phyloP scores from a whole-genome alignment of 805 yeast genomes.

The Millerozyma acaciae region DNA sequence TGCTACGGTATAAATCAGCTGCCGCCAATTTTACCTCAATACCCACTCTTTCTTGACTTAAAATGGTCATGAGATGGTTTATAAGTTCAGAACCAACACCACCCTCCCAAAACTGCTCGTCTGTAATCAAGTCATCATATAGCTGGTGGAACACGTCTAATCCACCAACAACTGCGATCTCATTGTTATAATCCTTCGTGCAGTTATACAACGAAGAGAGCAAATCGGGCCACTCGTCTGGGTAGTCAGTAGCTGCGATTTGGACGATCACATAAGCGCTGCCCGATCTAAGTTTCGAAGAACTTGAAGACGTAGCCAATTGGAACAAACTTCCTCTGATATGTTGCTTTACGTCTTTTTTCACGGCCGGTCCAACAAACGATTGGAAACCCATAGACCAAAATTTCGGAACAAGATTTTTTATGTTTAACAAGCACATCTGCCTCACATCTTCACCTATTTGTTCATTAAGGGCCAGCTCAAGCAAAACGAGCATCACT shows the following conservation, averaged over 20 bases:
- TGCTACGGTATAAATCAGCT: conserved; percentile 48
- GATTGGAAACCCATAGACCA: conserved; percentile 87
- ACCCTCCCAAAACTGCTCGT: conserved; percentile 78
- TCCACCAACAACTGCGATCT: conserved; percentile 47
- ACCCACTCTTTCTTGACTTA: conserved; percentile 24
- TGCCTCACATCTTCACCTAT: conserved; percentile 46
- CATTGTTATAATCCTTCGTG: conserved; percentile 27
- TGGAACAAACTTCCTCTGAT: conserved; percentile 51
- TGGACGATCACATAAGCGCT: conserved; percentile 76
- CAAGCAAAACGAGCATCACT: conserved; percentile 39
- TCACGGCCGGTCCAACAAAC: conserved; percentile 62
- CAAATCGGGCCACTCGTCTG: conserved; percentile 92
- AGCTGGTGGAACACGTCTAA: conserved; percentile 66
- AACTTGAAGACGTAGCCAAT: conserved; percentile 40
- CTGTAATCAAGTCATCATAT: conserved; percentile 81
- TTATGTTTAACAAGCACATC: conserved; percentile 61
- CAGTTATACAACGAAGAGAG: conserved; percentile 44
- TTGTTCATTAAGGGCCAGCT: conserved; percentile 32
- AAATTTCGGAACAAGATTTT: conserved; percentile 61
- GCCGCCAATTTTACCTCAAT: conserved; percentile 45
- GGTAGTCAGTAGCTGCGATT: conserved; percentile 85
- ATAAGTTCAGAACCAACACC: conserved; percentile 59
- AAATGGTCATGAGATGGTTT: conserved; percentile 43
- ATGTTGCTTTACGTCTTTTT: conserved; percentile 45
- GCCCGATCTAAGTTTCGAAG: conserved; percentile 60